Conservation (phyloP, 2,329 filamentous ascomycete genomes). For the Arachnomyces sp. region DNA sequence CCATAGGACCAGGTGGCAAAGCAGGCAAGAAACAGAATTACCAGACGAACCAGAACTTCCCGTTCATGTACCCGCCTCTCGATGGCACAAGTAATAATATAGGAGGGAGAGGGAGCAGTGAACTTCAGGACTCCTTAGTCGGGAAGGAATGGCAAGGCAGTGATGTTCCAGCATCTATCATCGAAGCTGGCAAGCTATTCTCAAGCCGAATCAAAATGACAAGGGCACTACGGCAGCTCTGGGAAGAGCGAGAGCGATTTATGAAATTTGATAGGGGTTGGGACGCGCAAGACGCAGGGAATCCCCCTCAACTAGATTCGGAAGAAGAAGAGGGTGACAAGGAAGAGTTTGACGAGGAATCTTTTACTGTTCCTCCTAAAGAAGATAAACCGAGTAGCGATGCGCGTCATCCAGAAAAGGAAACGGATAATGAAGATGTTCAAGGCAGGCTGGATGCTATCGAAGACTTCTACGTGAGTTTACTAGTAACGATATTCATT, state of each 20-base stretch:
- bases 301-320: slow-evolving; percentile 27
- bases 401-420: slow-evolving; percentile 15
- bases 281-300: slow-evolving; percentile 47
- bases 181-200: slow-evolving; percentile 90
- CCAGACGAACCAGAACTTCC: slow-evolving; percentile 97
- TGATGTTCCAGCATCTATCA: slow-evolving; percentile 85
- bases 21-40: slow-evolving; percentile 98
- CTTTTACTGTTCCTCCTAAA: slow-evolving; percentile 17
- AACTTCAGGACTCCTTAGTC: slow-evolving; percentile 72
- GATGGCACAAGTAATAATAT: slow-evolving; percentile 83
- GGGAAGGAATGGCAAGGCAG: slow-evolving; percentile 78
- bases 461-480: slow-evolving; percentile 76
- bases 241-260: slow-evolving; percentile 87
- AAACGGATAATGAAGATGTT: slow-evolving; percentile 32
- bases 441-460: slow-evolving; percentile 60
- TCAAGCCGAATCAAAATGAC: slow-evolving; percentile 85
- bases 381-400: slow-evolving; percentile 9
- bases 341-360: slow-evolving; percentile 31
- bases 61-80: slow-evolving; percentile 91
- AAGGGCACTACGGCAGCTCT: slow-evolving; percentile 81
- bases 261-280: slow-evolving; percentile 90
- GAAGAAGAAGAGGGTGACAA: slow-evolving; percentile 30
- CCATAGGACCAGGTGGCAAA: slow-evolving; percentile 74
- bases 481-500: background rate
- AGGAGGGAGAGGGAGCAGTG: slow-evolving; percentile 79